Percentiles rank a stretch among this genome's conserved stretches.
phyloP scores from a whole-genome alignment of 176 grass and related monocot genomes.

The Aegilops umbellulata region DNA sequence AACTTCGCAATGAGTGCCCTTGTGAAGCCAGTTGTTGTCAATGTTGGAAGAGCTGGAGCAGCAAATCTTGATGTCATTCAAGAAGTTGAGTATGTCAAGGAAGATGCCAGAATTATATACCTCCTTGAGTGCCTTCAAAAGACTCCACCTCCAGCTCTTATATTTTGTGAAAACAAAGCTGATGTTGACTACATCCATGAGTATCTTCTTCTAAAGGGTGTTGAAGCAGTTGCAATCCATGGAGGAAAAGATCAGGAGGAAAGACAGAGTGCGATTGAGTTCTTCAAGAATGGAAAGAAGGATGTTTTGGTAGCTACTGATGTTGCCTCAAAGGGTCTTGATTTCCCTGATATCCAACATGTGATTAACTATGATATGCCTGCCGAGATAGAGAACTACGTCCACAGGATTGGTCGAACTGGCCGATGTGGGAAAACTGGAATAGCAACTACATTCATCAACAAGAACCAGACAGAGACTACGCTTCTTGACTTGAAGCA shows the following conservation, averaged over 20 bases:
- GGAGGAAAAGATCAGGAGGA: slow-evolving; percentile 98
- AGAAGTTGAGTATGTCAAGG: slow-evolving; percentile 99
- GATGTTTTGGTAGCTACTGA: slow-evolving; percentile 93
- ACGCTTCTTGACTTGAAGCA: slow-evolving; percentile 89
- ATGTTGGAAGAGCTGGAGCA: slow-evolving; percentile 90
- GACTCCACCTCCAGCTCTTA: slow-evolving; percentile 84
- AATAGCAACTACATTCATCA: slow-evolving; percentile 95
- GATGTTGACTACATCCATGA: slow-evolving; percentile 96
- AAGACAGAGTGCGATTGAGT: slow-evolving; percentile 75
- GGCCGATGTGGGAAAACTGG: slow-evolving; percentile 91
- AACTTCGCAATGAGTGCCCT: slow-evolving; percentile 86
- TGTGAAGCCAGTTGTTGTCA: slow-evolving; percentile 83
- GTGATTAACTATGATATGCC: slow-evolving; percentile 99
- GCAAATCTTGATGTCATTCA: slow-evolving; percentile 97
- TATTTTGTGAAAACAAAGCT: slow-evolving; percentile 90
- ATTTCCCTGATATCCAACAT: slow-evolving; percentile 96
- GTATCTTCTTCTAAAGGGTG: slow-evolving; percentile 94
- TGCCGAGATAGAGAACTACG: slow-evolving; percentile 91
- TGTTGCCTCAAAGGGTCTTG: slow-evolving; percentile 93
- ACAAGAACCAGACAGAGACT: slow-evolving; percentile 91
- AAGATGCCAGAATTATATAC: slow-evolving; percentile 88
- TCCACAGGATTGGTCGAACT: slow-evolving; percentile 92
- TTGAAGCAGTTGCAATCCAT: slow-evolving; percentile 88
- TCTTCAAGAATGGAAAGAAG: slow-evolving; percentile 75
- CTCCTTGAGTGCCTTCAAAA: slow-evolving; percentile 95